A percentile compares a stretch with the other conserved stretches of the same genome.
These are phyloP conservation scores for Fistulifera pelliculosa DNA, from an alignment of 108 stramenopile species.

Conservation along the genomic window DNA sequence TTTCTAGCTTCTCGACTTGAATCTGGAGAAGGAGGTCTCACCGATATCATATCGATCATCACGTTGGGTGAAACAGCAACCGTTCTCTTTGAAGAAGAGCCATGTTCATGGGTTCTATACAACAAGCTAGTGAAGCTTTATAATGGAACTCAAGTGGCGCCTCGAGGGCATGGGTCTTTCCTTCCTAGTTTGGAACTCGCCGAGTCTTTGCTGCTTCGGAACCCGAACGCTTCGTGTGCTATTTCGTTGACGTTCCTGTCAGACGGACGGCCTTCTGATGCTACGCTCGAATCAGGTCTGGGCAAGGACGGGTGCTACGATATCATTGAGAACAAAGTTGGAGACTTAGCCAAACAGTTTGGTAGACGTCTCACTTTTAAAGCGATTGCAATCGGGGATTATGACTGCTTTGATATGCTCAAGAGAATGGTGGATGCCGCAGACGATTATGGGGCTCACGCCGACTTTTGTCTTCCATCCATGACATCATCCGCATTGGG, in stretches of 20 bases:
- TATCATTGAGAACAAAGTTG: conserved; percentile 9
- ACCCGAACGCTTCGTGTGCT: conserved; percentile 4
- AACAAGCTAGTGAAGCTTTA: conserved; percentile 5
- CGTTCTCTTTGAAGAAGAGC: conserved; percentile 14
- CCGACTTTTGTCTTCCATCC: conserved; percentile 25
- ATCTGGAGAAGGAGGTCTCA: conserved; percentile 3
- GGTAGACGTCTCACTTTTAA: conserved; percentile 37
- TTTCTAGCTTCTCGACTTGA: conserved; percentile 15
- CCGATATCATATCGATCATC: conserved; percentile 33
- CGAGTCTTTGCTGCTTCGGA: neutral
- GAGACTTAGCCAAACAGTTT: conserved; percentile 24
- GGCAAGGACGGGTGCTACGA: neutral
- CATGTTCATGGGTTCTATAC: conserved; percentile 3
- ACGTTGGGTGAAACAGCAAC: conserved; percentile 23
- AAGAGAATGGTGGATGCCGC: conserved; percentile 31
- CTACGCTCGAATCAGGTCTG: neutral
- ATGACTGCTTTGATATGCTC: conserved; percentile 29
- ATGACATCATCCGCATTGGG: neutral
- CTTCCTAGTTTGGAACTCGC: conserved; percentile 28
- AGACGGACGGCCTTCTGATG: conserved; percentile 48
- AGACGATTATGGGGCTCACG: conserved; percentile 23
- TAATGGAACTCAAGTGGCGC: neutral
- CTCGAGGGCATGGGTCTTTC: conserved; percentile 10
- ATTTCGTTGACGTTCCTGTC: conserved; percentile 28
- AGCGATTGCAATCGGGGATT: conserved; percentile 35